Evolutionary conservation across 1,284 basidiomycete species (phyloP), one percentile per base, ranked within the genome.

Genomic region (Trichosporon sp.): DNA sequence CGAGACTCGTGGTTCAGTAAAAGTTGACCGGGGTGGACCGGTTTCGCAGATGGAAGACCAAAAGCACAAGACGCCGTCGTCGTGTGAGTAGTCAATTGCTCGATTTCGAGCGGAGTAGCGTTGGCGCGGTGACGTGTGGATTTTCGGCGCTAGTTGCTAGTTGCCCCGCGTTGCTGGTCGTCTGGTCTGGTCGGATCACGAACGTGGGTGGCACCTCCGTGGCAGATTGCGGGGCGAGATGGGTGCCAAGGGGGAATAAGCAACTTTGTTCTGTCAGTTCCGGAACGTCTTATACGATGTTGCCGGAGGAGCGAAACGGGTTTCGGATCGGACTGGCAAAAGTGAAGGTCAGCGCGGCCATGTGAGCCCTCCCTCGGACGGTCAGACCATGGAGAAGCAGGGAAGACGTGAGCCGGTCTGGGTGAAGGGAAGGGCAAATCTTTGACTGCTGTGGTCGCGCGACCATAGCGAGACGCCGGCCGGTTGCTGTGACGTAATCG

Each of bases 121-220:
- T 3, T 14, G 11, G 34, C 19, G 16, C 19, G 19, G 40, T 44
- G 40, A 44, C 40, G 40, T 44, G 40, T 19, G n/a, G 40, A 21
- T 16, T 40, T 40, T 40, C n/a, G n/a, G n/a, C n/a, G n/a, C n/a
- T n/a, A n/a, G n/a, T n/a, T n/a, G n/a, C n/a, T n/a, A n/a, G n/a
- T n/a, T n/a, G n/a, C n/a, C n/a, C 59, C 58, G 0, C 37, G 65
- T 2, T 60, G 65, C 27, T n/a, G 16, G 36, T 16, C 5, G 8
- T 4, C 16, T 27, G 23, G 9, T 16, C 16, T 16, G 8, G 25
- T 27, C 13, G 27, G 34, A 37, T 29, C 27, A 54, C 49, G 49
- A 54, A 54, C 49, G 49, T 54, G 49, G 49, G 49, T 54, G 49
- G 49, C 49, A 54, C 49, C 49, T n/a, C n/a, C n/a, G 49, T 54